Evolutionary conservation across 306 rosid species (phyloP).

Genomic region (Nissolia schottii): DNA sequence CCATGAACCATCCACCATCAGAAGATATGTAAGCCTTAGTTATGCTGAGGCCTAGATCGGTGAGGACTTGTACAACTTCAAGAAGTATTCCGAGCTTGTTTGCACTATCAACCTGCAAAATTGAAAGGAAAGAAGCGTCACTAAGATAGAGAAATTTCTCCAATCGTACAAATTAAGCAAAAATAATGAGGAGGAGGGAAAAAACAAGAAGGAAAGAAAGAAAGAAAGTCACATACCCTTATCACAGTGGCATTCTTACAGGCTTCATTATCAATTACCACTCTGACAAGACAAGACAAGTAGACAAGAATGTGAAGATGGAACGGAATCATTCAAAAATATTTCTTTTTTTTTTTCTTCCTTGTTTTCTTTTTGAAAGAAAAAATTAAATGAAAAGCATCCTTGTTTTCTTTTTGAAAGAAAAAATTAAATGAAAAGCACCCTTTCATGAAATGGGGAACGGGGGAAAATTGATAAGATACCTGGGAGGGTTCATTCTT

Average conservation of each 20-base stretch:
- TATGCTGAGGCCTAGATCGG: conserved; percentile 79
- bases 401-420: not conserved
- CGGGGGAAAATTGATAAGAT: conserved; percentile 7
- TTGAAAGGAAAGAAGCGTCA: not conserved
- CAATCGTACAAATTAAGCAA: not conserved
- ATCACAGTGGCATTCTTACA: conserved; percentile 84
- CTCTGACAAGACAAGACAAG: conserved; percentile 54
- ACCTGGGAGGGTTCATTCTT: conserved; percentile 94
- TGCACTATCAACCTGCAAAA: conserved; percentile 76
- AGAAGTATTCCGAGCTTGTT: conserved; percentile 87
- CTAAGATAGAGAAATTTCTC: not conserved
- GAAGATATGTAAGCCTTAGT: conserved; percentile 89
- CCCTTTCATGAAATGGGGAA: conserved; percentile 18
- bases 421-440: not conserved
- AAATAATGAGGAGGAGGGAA: too few relatives aligned
- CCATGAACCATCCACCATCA: conserved; percentile 99
- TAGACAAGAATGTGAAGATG: conserved; percentile 21
- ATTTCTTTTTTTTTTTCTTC: not conserved
- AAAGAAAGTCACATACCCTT: conserved; percentile 42
- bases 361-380: not conserved
- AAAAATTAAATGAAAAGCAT: not conserved
- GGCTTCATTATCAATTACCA: conserved; percentile 86
- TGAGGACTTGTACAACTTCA: conserved; percentile 85
- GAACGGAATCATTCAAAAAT: conserved; percentile 22
- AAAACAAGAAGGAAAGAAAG: not conserved